These are phyloP conservation scores for Paecilomyces formosus DNA, from an alignment of 2,329 filamentous ascomycete genomes.

Conservation along the genomic window DNA sequence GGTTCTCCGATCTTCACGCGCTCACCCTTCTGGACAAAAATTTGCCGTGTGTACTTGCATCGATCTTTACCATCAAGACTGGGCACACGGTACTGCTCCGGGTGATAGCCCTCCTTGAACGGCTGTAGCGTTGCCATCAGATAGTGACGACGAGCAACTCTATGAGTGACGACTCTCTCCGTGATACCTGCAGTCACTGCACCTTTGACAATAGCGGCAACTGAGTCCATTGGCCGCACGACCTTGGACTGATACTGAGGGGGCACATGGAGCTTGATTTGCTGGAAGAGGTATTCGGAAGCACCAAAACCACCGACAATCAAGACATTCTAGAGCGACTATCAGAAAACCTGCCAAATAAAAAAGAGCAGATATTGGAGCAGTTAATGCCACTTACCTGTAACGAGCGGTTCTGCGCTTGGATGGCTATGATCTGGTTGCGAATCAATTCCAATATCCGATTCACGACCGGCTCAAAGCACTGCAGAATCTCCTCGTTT, in stretches of 20 bases:
- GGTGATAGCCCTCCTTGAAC: conserved; percentile 98
- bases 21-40: conserved; percentile 97
- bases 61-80: conserved; percentile 94
- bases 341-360: conserved; percentile 11
- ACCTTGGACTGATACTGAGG: conserved; percentile 98
- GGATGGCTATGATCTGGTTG: conserved; percentile 98
- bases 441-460: conserved; percentile 90
- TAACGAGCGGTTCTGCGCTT: conserved; percentile 86
- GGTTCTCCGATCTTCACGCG: conserved; percentile 98
- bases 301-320: conserved; percentile 98
- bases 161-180: conserved; percentile 91
- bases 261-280: conserved; percentile 97
- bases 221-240: conserved; percentile 96
- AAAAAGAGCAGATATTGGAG: background rate
- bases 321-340: conserved; percentile 63
- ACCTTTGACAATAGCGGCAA: conserved; percentile 96
- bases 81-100: conserved; percentile 94
- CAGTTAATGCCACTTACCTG: conserved; percentile 50
- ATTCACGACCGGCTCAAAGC: conserved; percentile 97
- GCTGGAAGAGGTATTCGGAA: conserved; percentile 97
- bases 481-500: conserved; percentile 97
- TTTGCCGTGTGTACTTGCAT: conserved; percentile 97
- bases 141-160: conserved; percentile 94
- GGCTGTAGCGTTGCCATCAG: conserved; percentile 98
- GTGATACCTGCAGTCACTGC: conserved; percentile 97